A percentile compares a stretch with the other conserved stretches of the same genome.
phyloP scores from a whole-genome alignment of 805 yeast genomes.

The Candida sphagnicola region DNA sequence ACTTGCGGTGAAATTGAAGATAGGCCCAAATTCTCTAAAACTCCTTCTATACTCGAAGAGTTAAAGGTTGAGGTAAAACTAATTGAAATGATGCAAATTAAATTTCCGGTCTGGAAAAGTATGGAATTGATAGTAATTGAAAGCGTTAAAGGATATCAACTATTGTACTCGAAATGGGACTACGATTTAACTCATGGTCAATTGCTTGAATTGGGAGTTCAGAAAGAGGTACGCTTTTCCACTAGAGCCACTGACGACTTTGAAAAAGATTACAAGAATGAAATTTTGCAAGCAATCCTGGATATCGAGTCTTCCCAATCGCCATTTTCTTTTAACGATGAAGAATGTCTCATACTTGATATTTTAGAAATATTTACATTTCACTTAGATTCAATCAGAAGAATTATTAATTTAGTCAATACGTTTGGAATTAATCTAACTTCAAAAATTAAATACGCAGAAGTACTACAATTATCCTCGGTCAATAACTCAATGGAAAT shows the following conservation, averaged over 20 bases:
- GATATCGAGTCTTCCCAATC: constrained; percentile 11
- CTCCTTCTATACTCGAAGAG: not conserved
- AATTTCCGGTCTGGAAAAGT: not conserved
- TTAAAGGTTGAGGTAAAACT: too few species aligned
- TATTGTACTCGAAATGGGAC: not conserved
- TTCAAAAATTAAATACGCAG: not conserved
- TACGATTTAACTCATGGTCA: not conserved
- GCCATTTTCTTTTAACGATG: constrained; percentile 12
- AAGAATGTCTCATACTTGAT: constrained; percentile 13
- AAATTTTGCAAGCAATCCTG: constrained; percentile 11
- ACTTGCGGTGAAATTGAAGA: too few species aligned
- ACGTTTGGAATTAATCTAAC: not conserved
- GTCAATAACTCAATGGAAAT: not conserved
- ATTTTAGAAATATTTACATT: constrained; percentile 14
- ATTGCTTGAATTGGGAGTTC: not conserved
- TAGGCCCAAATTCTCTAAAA: not conserved
- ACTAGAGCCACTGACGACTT: constrained; percentile 5
- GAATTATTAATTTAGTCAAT: constrained; percentile 3
- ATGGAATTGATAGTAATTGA: not conserved
- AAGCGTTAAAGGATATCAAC: too few species aligned
- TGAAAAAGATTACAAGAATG: constrained; percentile 13
- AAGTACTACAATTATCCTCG: not conserved
- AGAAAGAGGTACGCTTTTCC: not conserved
- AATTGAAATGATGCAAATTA: not conserved
- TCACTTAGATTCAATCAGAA: constrained; percentile 10